phyloP scores from a whole-genome alignment of 495 filamentous ascomycete genomes.

The Parathielavia appendiculata region DNA sequence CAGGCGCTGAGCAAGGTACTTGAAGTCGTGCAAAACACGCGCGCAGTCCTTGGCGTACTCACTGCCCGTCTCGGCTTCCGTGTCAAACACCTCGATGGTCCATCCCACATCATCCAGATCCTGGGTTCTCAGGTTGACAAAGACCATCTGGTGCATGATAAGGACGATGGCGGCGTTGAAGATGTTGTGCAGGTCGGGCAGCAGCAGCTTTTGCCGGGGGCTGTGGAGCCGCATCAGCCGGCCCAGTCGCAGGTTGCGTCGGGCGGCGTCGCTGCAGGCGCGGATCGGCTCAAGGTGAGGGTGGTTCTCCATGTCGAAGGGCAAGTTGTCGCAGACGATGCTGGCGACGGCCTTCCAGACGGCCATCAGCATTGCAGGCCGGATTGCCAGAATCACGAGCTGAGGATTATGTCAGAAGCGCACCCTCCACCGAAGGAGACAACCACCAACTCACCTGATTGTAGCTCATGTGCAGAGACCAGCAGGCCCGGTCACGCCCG shows the following conservation, averaged over 20 bases:
- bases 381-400: slow-evolving; percentile 39
- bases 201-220: slow-evolving; percentile 26
- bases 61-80: slow-evolving; percentile 24
- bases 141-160: slow-evolving; percentile 35
- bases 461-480: slow-evolving; percentile 40
- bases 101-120: slow-evolving; percentile 27
- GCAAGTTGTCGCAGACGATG: slow-evolving; percentile 13
- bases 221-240: slow-evolving; percentile 24
- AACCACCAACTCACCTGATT: slow-evolving; percentile 31
- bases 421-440: background rate
- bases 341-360: slow-evolving; percentile 35
- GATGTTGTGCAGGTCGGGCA: slow-evolving; percentile 39
- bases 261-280: slow-evolving; percentile 33
- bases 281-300: slow-evolving; percentile 19
- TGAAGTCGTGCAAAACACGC: slow-evolving; percentile 26
- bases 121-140: slow-evolving; percentile 24
- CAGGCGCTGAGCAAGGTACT: slow-evolving; percentile 21
- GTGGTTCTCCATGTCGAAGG: slow-evolving; percentile 22
- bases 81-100: slow-evolving; percentile 29
- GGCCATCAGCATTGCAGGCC: slow-evolving; percentile 37
- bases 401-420: slow-evolving; percentile 10
- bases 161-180: slow-evolving; percentile 45
- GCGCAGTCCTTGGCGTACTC: slow-evolving; percentile 29
- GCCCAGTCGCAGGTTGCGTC: slow-evolving; percentile 33
- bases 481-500: slow-evolving; percentile 29